Conservation (phyloP, 257 asterid genomes). For the Plantago elongata region DNA sequence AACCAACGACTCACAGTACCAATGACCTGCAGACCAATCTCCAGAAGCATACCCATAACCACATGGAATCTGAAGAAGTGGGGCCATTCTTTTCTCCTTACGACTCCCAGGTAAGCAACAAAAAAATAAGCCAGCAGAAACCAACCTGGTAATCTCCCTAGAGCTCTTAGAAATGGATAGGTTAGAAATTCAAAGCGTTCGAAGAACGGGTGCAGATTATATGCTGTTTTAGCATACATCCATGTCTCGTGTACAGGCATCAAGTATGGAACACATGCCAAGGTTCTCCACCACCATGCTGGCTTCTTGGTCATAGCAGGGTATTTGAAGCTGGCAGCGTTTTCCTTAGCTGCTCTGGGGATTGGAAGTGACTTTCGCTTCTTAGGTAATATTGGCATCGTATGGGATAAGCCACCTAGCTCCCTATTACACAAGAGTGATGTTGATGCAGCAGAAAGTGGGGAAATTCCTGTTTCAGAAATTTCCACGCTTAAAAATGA, state of each 20-base stretch:
- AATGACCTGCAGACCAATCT: constrained; percentile 74
- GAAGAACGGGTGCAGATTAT: constrained; percentile 67
- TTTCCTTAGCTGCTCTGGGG: constrained; percentile 65
- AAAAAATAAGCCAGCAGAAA: constrained; percentile 83
- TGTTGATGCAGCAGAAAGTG: constrained; percentile 53
- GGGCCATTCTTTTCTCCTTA: constrained; percentile 93
- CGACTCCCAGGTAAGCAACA: constrained; percentile 75
- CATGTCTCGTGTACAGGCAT: constrained; percentile 92
- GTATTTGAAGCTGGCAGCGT: constrained; percentile 54
- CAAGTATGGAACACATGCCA: constrained; percentile 85
- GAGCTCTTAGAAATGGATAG: constrained; percentile 58
- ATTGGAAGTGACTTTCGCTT: constrained; percentile 21
- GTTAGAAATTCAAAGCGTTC: constrained; percentile 67
- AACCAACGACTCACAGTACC: constrained; percentile 87
- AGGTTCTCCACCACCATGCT: constrained; percentile 80
- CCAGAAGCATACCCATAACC: constrained; percentile 88
- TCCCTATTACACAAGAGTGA: constrained; percentile 42
- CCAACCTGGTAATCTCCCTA: constrained; percentile 80
- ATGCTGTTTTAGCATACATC: constrained; percentile 87
- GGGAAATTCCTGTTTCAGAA: constrained; percentile 33
- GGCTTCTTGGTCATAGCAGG: constrained; percentile 85
- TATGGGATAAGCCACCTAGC: constrained; percentile 36
- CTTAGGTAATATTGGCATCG: constrained; percentile 38
- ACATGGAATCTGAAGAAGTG: constrained; percentile 89
- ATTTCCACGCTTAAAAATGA: constrained; percentile 4